Evolutionary conservation across 164 flowering plant genomes (phyloP), one percentile per base, ranked within the genome.

Genomic region (Sextonia rubra): DNA sequence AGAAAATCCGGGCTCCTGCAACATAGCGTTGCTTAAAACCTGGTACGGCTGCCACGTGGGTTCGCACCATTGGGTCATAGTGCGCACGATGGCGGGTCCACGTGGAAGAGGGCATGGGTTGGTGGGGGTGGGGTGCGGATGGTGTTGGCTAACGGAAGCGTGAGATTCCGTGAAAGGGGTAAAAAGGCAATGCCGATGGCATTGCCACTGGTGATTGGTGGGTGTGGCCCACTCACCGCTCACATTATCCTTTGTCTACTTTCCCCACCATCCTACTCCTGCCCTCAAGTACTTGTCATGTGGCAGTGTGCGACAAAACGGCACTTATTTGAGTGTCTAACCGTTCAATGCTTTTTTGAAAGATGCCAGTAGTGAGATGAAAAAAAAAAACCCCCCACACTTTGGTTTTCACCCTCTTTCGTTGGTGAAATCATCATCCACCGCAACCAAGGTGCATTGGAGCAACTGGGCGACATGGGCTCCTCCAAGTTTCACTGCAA

Each of bases 101-200:
- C 66, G 29, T 71, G 72, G 74, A 58, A 6, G 32, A n/a, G n/a
- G n/a, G n/a, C n/a, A n/a, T n/a, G n/a, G n/a, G n/a, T n/a, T n/a
- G n/a, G n/a, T n/a, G n/a, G n/a, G n/a, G n/a, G n/a, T n/a, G n/a
- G n/a, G 20, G 22, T 1, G 8, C 22, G 44, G 23, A 27, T 11
- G 58, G 44, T 71, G 58, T 18, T 17, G 52, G 9, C 69, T 66
- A 37, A 44, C 47, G 69, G 26, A 63, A 76, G 75, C 74, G 71
- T 76, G 72, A 69, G 75, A 76, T 76, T 76, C 75, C 73, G 72
- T 76, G 72, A 47, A 37, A 18, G 4, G n/a, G 30, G 66, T 23
- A 62, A 37, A 37, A 9, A 9, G 9, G 44, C 8, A 37, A 37
- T 5, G 44, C 44, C 8, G 17, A 62, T 25, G 14, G 30, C 65